phyloP scores from a whole-genome alignment of 305 asterid species.

The Lippia alba region DNA sequence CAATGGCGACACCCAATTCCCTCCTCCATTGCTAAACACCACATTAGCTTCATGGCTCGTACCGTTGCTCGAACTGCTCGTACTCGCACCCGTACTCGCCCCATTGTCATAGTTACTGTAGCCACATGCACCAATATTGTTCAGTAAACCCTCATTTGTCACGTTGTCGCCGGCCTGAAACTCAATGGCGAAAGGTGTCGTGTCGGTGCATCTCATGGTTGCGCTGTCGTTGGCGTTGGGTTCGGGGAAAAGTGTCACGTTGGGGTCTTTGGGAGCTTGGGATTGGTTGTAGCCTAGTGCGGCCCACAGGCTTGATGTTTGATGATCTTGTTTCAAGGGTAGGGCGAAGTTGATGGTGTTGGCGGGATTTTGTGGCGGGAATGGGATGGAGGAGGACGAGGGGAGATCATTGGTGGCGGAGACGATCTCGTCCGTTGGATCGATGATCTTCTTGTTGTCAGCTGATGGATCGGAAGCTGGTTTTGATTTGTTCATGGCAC shows the following conservation, averaged over 20 bases:
- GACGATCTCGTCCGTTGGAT: constrained; percentile 26
- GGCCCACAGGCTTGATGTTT: constrained; percentile 60
- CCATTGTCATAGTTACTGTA: constrained; percentile 38
- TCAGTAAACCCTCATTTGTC: constrained; percentile 27
- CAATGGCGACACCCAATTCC: constrained; percentile 45
- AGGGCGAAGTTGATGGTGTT: constrained; percentile 44
- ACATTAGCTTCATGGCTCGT: constrained; percentile 37
- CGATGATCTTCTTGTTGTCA: constrained; percentile 36
- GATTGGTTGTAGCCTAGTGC: constrained; percentile 48
- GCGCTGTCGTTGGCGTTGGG: constrained; percentile 9
- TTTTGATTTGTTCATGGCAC: constrained; percentile 50
- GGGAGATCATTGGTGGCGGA: constrained; percentile 37
- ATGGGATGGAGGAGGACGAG: constrained; percentile 38
- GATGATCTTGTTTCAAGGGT: constrained; percentile 58
- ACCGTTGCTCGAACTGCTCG: constrained; percentile 30
- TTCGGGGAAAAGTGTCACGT: constrained; percentile 24
- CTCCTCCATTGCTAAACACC: constrained; percentile 22
- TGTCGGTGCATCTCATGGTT: constrained; percentile 14
- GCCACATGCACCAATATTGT: constrained; percentile 32
- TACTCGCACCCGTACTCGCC: constrained; percentile 36
- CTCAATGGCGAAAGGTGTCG: constrained; percentile 47
- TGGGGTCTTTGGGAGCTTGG: constrained; percentile 27
- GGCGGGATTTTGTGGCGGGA: constrained; percentile 35
- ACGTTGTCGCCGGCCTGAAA: constrained; percentile 14
- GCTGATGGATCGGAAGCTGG: constrained; percentile 41